Percentiles rank a stretch among this genome's conserved stretches.
Evolutionary conservation across 805 yeast genomes (phyloP).

Genomic region (Saccharomycopsis schoenii): DNA sequence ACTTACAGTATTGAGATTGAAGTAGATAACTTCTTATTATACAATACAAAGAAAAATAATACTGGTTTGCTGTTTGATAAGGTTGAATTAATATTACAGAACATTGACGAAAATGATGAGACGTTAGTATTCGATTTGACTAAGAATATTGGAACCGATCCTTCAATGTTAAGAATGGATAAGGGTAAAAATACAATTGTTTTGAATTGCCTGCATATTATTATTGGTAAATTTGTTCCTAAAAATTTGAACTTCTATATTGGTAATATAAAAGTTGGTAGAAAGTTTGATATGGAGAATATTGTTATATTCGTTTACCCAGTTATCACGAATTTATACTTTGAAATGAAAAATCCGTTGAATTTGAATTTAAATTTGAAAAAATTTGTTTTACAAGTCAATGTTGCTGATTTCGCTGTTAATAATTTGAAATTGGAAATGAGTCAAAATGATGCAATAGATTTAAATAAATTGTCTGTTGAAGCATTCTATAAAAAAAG

Average conservation of each 20-base stretch:
- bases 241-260: conserved; percentile 18
- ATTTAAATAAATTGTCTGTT: conserved; percentile 11
- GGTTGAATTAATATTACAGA: conserved; percentile 18
- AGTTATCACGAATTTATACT: conserved; percentile 8
- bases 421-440: conserved; percentile 23
- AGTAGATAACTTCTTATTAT: conserved; percentile 23
- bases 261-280: conserved; percentile 22
- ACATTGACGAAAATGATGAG: conserved; percentile 11
- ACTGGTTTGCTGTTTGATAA: conserved; percentile 9
- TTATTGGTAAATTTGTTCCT: conserved; percentile 20
- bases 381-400: conserved; percentile 23
- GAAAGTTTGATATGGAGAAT: conserved; percentile 13
- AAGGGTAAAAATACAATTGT: conserved; percentile 11
- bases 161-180: neutral
- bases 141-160: neutral
- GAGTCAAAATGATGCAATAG: conserved; percentile 6
- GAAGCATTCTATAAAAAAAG: conserved; percentile 11
- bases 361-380: conserved; percentile 26
- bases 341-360: conserved; percentile 24
- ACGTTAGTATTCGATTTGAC: conserved; percentile 6
- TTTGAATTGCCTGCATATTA: conserved; percentile 19
- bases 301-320: conserved; percentile 16
- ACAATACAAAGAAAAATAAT: conserved; percentile 9
- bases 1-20: conserved; percentile 29
- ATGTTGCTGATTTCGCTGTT: conserved; percentile 27